Percentiles rank a stretch among this genome's conserved stretches.
phyloP scores from a whole-genome alignment of 495 filamentous ascomycete genomes.

The Hyphodiscus hymeniophilus region DNA sequence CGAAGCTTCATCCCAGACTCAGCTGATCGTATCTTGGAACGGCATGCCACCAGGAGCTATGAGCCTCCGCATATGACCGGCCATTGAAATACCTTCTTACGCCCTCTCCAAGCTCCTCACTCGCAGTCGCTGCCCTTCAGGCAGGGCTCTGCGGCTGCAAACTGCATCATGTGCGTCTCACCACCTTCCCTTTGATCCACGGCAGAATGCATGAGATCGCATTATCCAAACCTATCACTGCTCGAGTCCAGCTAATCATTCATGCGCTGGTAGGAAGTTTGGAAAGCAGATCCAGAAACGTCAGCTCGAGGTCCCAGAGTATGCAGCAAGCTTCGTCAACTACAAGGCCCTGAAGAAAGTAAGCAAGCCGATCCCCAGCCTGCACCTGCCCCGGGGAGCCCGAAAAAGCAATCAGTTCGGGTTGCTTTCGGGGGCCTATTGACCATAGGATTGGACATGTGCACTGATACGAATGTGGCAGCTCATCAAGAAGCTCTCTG shows the following conservation, averaged over 20 bases:
- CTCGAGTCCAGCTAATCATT: slow-evolving; percentile 9
- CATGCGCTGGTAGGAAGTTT: slow-evolving; percentile 70
- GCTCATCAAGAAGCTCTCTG: slow-evolving; percentile 97
- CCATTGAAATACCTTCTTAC: slow-evolving; percentile 12
- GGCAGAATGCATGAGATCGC: neutral
- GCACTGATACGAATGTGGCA: slow-evolving; percentile 30
- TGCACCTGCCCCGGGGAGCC: neutral
- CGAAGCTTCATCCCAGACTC: neutral
- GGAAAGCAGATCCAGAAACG: slow-evolving; percentile 98
- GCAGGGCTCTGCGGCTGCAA: slow-evolving; percentile 22
- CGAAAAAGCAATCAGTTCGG: slow-evolving; percentile 12
- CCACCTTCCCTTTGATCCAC: neutral
- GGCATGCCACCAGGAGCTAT: slow-evolving; percentile 12
- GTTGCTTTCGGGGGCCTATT: slow-evolving; percentile 1
- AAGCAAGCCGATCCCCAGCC: slow-evolving; percentile 35
- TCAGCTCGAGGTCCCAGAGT: slow-evolving; percentile 97
- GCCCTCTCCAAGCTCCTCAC: slow-evolving; percentile 7
- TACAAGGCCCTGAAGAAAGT: slow-evolving; percentile 99
- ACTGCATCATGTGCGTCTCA: slow-evolving; percentile 24
- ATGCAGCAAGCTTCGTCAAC: slow-evolving; percentile 97
- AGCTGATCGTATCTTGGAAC: neutral
- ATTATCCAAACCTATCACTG: neutral
- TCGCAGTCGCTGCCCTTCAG: slow-evolving; percentile 17
- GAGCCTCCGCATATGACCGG: slow-evolving; percentile 19
- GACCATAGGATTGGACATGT: slow-evolving; percentile 16